Base-by-base conservation (phyloP, 257 asterid genomes). In the Anisodus acutangulus region DNA sequence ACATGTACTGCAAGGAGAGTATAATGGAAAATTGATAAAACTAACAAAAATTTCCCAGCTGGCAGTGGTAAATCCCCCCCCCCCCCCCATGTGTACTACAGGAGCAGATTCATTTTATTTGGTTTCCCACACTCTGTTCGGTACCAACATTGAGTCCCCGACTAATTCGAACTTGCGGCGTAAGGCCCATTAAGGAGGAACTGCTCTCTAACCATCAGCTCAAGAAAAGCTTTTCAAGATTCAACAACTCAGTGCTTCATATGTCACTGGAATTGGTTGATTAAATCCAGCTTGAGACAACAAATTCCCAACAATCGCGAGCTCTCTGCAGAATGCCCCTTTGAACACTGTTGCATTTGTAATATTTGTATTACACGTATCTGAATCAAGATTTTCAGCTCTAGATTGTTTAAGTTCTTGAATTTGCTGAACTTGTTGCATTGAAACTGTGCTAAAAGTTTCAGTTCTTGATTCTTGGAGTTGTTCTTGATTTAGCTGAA, bases 281-380 rank as follows among this genome's bases (percentile, higher is more conserved):
- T 86, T 88, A 37, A 86, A 88, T 62, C 88, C 89, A 17, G 88
- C 57, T 59, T 86, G 91, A 63, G 89, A 85, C 55, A 88, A 86
- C 81, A 88, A 59, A 83, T 59, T 86, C 69, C 91, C 91, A 53
- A 85, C 91, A 7, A 85, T 84, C 2, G 88, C 82, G 80, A 86
- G 80, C 83, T 88, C 91, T 80, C 91, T 83, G 86, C 91, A 88
- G 83, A 88, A 87, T 35, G 83, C 90, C 51, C 90, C 90, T 54
- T 88, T 89, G 82, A 64, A 87, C 54, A 81, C 88, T 17, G 88
- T 86, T 55, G 39, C 15, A 8, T 22, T 37, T 37, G 82, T 16
- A 51, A 8, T 26, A 5, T 53, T 60, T 69, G 62, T 71, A 53
- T 80, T 80, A 43, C 62, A 76, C 12, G 7, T 41, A 76, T 76